Conservation (phyloP, 2,329 filamentous ascomycete species). For the Aureobasidium sp. region DNA sequence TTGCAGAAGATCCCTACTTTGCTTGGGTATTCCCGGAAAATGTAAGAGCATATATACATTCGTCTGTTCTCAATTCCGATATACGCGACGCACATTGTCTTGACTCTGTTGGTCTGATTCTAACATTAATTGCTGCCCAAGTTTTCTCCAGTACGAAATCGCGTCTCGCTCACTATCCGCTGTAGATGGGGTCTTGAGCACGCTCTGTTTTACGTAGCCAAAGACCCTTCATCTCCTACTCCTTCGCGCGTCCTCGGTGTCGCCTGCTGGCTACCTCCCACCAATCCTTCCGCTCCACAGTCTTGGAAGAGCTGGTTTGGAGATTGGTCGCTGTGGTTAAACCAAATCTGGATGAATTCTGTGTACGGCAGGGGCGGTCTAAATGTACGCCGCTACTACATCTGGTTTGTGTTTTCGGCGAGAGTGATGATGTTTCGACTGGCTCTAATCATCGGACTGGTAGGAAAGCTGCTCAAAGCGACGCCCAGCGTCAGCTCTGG, state of each 20-base stretch:
- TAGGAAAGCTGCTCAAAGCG: conserved; percentile 53
- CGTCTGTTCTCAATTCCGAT: conserved; percentile 35
- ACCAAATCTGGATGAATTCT: conserved; percentile 61
- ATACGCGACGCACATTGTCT: background rate
- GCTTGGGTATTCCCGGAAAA: conserved; percentile 58
- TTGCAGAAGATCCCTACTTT: conserved; percentile 61
- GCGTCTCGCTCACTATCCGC: conserved; percentile 55
- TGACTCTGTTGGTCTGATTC: conserved; percentile 4
- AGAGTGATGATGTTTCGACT: background rate
- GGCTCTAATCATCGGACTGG: background rate
- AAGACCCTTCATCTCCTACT: conserved; percentile 42
- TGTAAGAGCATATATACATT: conserved; percentile 32
- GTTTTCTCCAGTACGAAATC: conserved; percentile 56
- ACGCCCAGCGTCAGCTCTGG: conserved; percentile 58
- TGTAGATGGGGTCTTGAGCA: conserved; percentile 65
- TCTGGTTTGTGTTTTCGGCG: conserved; percentile 44
- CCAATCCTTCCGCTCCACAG: conserved; percentile 37
- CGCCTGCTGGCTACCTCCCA: conserved; percentile 63
- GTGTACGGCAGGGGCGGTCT: conserved; percentile 63
- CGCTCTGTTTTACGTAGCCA: conserved; percentile 63
- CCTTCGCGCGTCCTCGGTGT: conserved; percentile 56
- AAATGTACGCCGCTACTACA: conserved; percentile 61
- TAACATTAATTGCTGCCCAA: conserved; percentile 25
- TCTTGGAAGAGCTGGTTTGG: conserved; percentile 55
- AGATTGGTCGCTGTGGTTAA: conserved; percentile 57